Conservation (phyloP, 805 yeast genomes). For the Myxozyma lipomycoides region DNA sequence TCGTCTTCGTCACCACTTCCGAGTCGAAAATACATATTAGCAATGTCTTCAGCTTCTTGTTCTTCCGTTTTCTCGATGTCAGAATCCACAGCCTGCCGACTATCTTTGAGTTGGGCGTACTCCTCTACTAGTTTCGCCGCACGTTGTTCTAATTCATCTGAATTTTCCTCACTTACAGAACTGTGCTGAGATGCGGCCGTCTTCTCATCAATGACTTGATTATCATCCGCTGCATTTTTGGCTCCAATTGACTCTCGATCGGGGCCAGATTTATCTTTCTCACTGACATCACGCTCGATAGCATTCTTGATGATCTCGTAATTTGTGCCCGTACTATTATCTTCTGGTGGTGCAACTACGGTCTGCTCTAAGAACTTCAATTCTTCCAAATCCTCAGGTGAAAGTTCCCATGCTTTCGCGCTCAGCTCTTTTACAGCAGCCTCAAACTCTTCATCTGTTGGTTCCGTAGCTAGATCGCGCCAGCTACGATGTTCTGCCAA, state of each 20-base stretch:
- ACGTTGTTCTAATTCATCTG: slow-evolving; percentile 1
- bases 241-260: neutral
- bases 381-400: slow-evolving; percentile 22
- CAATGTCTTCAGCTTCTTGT: slow-evolving; percentile 20
- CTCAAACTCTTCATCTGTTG: slow-evolving; percentile 22
- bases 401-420: slow-evolving; percentile 19
- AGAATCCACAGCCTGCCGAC: neutral
- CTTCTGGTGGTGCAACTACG: slow-evolving; percentile 5
- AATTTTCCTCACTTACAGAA: slow-evolving; percentile 13
- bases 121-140: neutral
- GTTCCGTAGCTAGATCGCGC: slow-evolving; percentile 3
- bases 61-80: slow-evolving; percentile 13
- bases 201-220: slow-evolving; percentile 2
- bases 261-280: neutral
- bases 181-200: slow-evolving; percentile 21
- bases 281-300: neutral
- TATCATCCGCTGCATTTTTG: neutral
- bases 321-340: slow-evolving; percentile 5
- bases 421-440: slow-evolving; percentile 20
- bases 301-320: slow-evolving; percentile 13
- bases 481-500: slow-evolving; percentile 7
- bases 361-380: slow-evolving; percentile 16
- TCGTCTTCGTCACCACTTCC: slow-evolving; percentile 16
- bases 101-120: neutral
- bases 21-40: slow-evolving; percentile 19